Conservation (phyloP, 768 basidiomycete genomes). For the Kwoniella sp. region DNA sequence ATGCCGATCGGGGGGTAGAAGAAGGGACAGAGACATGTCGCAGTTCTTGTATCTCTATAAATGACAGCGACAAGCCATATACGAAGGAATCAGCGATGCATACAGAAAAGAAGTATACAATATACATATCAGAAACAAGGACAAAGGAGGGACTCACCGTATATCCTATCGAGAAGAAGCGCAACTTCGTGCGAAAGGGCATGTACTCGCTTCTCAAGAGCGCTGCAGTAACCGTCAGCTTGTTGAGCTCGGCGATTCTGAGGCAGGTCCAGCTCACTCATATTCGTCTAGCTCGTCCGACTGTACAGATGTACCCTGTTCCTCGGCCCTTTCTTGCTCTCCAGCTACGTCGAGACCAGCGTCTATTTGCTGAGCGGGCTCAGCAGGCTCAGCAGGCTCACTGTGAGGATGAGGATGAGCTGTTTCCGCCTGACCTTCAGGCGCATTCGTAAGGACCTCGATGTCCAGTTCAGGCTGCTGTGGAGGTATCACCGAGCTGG, state of each 20-base stretch:
- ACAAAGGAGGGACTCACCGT: conserved; percentile 28
- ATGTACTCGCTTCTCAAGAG: conserved; percentile 11
- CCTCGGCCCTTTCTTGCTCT: background rate
- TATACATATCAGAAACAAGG: no score
- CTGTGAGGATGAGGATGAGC: background rate
- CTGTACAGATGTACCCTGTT: background rate
- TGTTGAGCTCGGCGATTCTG: no score
- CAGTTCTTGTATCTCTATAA: conserved; percentile 83
- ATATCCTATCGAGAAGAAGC: conserved; percentile 28
- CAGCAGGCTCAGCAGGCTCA: background rate
- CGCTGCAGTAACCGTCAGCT: no score
- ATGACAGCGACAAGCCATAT: background rate
- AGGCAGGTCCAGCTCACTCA: conserved; percentile 2
- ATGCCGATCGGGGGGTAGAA: conserved; percentile 56
- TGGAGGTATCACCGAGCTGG: background rate
- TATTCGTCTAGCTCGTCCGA: background rate
- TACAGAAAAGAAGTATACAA: no score
- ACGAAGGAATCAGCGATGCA: no score
- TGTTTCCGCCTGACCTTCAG: background rate
- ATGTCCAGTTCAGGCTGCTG: background rate
- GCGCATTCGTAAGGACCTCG: conserved; percentile 14
- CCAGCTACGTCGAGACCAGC: no score
- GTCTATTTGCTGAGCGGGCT: no score
- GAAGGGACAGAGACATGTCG: conserved; percentile 68
- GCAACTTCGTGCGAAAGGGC: conserved; percentile 12